Conservation (phyloP, 176 grass and related monocot genomes). For the Ampelocalamus luodianensis region DNA sequence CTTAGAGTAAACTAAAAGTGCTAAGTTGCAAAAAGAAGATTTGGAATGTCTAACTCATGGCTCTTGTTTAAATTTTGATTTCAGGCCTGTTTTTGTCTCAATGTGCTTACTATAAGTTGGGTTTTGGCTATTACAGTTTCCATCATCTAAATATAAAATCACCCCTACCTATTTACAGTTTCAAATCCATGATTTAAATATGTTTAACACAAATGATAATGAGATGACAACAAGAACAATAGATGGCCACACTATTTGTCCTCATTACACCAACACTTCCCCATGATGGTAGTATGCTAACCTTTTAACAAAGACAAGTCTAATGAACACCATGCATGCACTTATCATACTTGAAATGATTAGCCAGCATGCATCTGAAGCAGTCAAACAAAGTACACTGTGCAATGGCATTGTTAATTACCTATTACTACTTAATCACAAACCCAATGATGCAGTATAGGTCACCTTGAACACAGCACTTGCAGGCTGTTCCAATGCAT, state of each 20-base stretch:
- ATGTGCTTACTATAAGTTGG: not conserved
- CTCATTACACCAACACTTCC: conserved; percentile 13
- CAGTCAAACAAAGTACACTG: conserved; percentile 18
- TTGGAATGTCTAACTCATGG: not conserved
- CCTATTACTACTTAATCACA: conserved; percentile 23
- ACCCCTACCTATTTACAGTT: not conserved
- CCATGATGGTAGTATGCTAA: conserved; percentile 20
- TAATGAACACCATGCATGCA: conserved; percentile 32
- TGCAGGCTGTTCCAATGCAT: not conserved
- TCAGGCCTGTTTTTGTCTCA: not conserved
- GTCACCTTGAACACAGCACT: conserved; percentile 35
- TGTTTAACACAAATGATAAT: not conserved
- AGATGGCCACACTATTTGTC: conserved; percentile 15
- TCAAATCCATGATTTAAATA: not conserved
- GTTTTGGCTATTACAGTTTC: not conserved
- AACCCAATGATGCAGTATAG: not conserved
- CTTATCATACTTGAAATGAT: conserved; percentile 34
- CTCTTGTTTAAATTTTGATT: conserved; percentile 12
- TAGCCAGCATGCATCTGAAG: conserved; percentile 16
- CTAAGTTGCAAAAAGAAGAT: not conserved
- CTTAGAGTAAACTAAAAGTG: not conserved
- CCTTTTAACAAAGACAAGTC: not conserved
- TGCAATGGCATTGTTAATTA: conserved; percentile 14
- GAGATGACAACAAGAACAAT: conserved; percentile 6
- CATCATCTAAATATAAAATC: not conserved